Evolutionary conservation across 208 protist species (phyloP), one percentile per base, ranked within the genome.

Genomic region (Vickermania spadyakhi): DNA sequence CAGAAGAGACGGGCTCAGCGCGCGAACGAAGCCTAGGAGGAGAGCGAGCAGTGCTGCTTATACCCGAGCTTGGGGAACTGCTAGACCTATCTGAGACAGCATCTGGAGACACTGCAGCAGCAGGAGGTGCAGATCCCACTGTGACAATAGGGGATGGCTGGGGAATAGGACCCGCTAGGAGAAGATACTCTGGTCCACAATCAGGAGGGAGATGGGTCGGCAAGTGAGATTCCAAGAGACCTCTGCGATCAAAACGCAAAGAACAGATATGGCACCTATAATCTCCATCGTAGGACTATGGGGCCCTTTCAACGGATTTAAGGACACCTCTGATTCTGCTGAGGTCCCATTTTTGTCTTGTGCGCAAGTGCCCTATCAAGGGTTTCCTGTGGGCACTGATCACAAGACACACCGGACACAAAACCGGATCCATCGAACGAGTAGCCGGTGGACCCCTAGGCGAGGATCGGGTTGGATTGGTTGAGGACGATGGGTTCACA

Each of bases 301-400:
- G 36, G 7, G 36, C 36, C 36, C 36, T 7, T n/a, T n/a, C 36
- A 18, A 45, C 36, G 36, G 11, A 45, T 7, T 45, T 7, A n/a
- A 45, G 18, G 11, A 45, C 36, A 7, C 18, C 36, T 18, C 18
- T 45, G 36, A 18, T 18, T 18, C 18, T 45, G 11, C 11, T 45
- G 11, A 45, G 36, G 18, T 7, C 18, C 36, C 36, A 69, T 54
- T 27, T 51, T 31, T 1, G 49, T 59, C 13, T 64, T 2, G 27
- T 63, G 62, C 22, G 58, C 60, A 0, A 56, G 14, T 49, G 57
- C 2, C 13, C 56, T 22, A 2, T 18, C 51, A 28, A 64, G 36
- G 14, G 27, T 69, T 21, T 3, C 26, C 26, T 56, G 64, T n/a
- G 57, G 56, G 45, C 64, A 53, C 36, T 26, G 23, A 18, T 50